Conservation (phyloP, 2,329 filamentous ascomycete species). For the Coleophoma cylindrospora region DNA sequence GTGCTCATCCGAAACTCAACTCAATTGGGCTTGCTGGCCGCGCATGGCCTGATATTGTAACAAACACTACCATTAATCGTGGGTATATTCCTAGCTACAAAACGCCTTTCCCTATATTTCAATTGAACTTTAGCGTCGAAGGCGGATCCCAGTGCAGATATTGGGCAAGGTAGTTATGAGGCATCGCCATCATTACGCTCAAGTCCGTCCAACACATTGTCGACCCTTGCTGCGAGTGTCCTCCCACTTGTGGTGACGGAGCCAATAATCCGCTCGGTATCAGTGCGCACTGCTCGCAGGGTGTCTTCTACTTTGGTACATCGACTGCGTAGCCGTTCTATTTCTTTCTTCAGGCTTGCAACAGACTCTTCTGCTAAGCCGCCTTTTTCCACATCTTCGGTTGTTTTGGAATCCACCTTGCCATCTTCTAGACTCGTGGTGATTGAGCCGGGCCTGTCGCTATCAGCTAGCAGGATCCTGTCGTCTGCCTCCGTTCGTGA, state of each 20-base stretch:
- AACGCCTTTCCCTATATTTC: neutral
- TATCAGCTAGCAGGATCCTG: neutral
- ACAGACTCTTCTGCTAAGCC: neutral
- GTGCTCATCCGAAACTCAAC: too few relatives aligned
- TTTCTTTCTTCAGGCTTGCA: slow-evolving; percentile 14
- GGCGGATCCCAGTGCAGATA: too few relatives aligned
- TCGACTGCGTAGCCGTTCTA: slow-evolving; percentile 17
- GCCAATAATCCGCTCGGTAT: slow-evolving; percentile 21
- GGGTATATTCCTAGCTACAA: neutral
- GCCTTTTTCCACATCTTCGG: slow-evolving; percentile 7
- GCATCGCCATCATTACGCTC: too few relatives aligned
- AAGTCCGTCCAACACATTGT: neutral
- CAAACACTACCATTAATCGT: too few relatives aligned
- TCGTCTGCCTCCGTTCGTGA: neutral
- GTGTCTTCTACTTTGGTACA: slow-evolving; percentile 19
- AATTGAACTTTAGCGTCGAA: neutral
- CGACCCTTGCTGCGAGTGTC: slow-evolving; percentile 15
- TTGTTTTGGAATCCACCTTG: slow-evolving; percentile 9
- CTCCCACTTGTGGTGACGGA: slow-evolving; percentile 13
- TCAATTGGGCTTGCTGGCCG: too few relatives aligned
- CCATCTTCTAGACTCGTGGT: slow-evolving; percentile 2
- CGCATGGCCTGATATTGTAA: too few relatives aligned
- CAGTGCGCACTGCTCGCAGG: slow-evolving; percentile 17
- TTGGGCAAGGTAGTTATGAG: too few relatives aligned
- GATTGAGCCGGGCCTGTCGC: neutral